Evolutionary conservation across 192 early-diverging fungal genomes (phyloP), one percentile per base, ranked within the genome.

Genomic region (Diversispora epigaea): DNA sequence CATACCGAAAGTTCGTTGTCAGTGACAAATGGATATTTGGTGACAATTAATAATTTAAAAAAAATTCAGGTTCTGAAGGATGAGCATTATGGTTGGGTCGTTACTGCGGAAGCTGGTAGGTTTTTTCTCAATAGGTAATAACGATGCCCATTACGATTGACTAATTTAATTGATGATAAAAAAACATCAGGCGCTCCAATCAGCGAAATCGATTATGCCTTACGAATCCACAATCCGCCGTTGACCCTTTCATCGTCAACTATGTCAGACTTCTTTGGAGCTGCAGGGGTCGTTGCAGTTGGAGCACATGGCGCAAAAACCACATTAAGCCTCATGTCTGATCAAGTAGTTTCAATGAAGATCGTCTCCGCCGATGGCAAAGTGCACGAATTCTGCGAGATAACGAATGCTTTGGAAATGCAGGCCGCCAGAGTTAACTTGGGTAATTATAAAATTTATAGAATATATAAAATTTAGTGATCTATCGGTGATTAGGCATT

Each of bases 391-490:
- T 70, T 77, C 21, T 60, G 54, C 4, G 76, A 77, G 1, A 69
- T 72, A 43, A 77, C 22, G 1, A 39, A 77, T 43, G 68, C 22
- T 40, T 10, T 58, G 8, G 76, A 77, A 39, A 77, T 77, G 76
- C 15, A 40, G 5, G 76, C 76, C 25, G 76, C 76, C 40, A 57
- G 76, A 40, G 12, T 77, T 4, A 77, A 21, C 50, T 50, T 77
- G 45, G 76, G 76, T 77, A 77, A 75, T 22, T 47, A 45, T 83
- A 32, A 81, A 79, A 15, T 83, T 77, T 62, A 83, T n/a, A n/a
- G n/a, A n/a, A n/a, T n/a, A n/a, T n/a, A n/a, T n/a, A n/a, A n/a
- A n/a, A n/a, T n/a, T n/a, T n/a, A n/a, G n/a, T n/a, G n/a, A n/a
- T n/a, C n/a, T n/a, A n/a, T n/a, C n/a, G n/a, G n/a, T n/a, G n/a